Evolutionary conservation across 1,139 yeast genomes (phyloP), one percentile per base, ranked within the genome.

Genomic region (Chernovozyma sophiae-reginae): DNA sequence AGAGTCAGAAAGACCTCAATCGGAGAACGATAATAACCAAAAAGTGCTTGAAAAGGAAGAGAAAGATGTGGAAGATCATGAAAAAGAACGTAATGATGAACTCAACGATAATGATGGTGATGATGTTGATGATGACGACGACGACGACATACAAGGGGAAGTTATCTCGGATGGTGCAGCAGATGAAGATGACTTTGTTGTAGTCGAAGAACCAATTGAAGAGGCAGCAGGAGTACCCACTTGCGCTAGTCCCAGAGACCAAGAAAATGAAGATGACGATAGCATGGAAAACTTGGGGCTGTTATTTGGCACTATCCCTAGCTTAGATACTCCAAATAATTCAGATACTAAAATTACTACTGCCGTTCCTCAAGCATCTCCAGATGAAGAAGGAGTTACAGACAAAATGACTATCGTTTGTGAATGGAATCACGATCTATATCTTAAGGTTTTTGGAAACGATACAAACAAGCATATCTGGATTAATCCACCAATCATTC

Each of bases 341-440:
- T 11, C 24, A 22, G 24, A 8, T 11, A 22, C 24, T 8, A 22
- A 7, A 22, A 11, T 8, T 22, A 11, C 11, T 8, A 5, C 27
- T 6, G 15, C 7, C 13, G n/a, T 13, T 12, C 15, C 27, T 11
- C 13, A 5, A 8, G n/a, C 13, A 25, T 6, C 7, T 5, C 6
- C 7, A 6, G 27, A 13, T 7, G 13, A 7, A 25, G 43, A 68
- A 14, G 44, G 31, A 26, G 29, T 26, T 16, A 26, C 29, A 5
- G 31, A 58, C 28, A 68, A 65, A 30, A 76, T 74, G 24, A 74
- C 83, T 2, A 60, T 87, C 20, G 73, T 86, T 7, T 81, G 95
- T 53, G 86, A 86, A 48, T 87, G 96, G 95, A 64, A 68, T 25
- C 56, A 62, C 4, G 68, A 60, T 3, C 53, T 63, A 1, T 72